Evolutionary conservation across 441 rosid species (phyloP).

Genomic region (Aleurites moluccanus): DNA sequence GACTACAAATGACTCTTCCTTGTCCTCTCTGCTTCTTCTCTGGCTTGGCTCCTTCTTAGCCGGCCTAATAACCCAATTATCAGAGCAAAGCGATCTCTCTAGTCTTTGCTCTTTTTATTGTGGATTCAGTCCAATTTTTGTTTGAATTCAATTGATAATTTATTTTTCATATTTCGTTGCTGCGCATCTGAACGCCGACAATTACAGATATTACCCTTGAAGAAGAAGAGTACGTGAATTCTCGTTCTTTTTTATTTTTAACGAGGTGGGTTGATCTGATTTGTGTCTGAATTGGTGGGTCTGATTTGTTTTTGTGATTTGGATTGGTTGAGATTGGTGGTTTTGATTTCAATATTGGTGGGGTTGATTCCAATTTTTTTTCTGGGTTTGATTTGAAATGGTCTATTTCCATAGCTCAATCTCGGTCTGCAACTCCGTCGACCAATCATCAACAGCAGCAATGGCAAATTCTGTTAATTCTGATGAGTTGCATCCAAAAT

Average conservation of each 20-base stretch:
- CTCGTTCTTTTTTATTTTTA: constrained; percentile 20
- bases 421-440: constrained; percentile 70
- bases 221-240: constrained; percentile 19
- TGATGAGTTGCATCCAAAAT: constrained; percentile 37
- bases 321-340: constrained; percentile 34
- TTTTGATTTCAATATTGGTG: constrained; percentile 20
- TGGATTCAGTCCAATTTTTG: constrained; percentile 16
- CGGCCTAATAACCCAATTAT: constrained; percentile 26
- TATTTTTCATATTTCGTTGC: neutral
- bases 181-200: constrained; percentile 21
- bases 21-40: constrained; percentile 26
- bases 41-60: constrained; percentile 23
- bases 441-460: constrained; percentile 50
- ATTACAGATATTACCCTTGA: neutral
- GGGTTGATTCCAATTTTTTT: constrained; percentile 22
- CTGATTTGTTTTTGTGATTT: constrained; percentile 18
- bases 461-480: constrained; percentile 62
- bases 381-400: constrained; percentile 63
- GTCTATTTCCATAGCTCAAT: constrained; percentile 71
- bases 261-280: constrained; percentile 43
- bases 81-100: constrained; percentile 11
- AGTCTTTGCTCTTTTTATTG: neutral
- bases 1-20: constrained; percentile 14
- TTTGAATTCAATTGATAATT: neutral
- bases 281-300: constrained; percentile 22